Evolutionary conservation across 2,329 filamentous ascomycete genomes (phyloP).

Genomic region (Cladosporium sp.): DNA sequence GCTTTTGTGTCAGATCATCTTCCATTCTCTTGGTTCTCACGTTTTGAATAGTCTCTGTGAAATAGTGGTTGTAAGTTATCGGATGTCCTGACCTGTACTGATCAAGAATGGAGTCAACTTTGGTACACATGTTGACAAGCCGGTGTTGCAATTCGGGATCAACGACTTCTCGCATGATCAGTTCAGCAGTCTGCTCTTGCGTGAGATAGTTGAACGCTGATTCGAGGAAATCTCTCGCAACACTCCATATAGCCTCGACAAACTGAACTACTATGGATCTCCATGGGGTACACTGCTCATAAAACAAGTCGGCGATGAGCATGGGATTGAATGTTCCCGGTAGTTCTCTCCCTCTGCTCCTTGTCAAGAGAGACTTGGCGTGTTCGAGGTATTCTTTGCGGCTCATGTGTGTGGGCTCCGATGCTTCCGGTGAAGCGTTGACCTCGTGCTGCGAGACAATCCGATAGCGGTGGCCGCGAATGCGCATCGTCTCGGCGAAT

Average conservation of each 20-base stretch:
- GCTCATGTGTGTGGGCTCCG: background rate
- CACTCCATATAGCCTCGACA: constrained; percentile 31
- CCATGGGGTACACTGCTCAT: constrained; percentile 60
- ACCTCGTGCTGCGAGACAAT: constrained; percentile 30
- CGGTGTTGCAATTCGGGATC: constrained; percentile 45
- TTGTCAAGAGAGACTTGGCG: background rate
- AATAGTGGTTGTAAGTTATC: constrained; percentile 43
- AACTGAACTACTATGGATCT: constrained; percentile 31
- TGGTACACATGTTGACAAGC: constrained; percentile 39
- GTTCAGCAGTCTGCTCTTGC: constrained; percentile 43
- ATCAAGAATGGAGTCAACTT: constrained; percentile 48
- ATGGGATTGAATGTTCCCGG: constrained; percentile 62
- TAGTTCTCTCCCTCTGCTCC: constrained; percentile 52
- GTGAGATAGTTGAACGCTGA: constrained; percentile 40
- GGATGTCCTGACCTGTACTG: constrained; percentile 42
- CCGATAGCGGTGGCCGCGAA: constrained; percentile 41
- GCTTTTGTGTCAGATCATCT: constrained; percentile 3
- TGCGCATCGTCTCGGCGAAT: constrained; percentile 47
- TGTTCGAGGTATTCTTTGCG: constrained; percentile 6
- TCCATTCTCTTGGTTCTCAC: constrained; percentile 19
- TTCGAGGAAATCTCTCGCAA: constrained; percentile 36
- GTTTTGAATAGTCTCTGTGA: constrained; percentile 40
- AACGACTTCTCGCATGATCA: constrained; percentile 40
- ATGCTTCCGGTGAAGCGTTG: background rate
- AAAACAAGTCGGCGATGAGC: constrained; percentile 61